phyloP scores from a whole-genome alignment of 2,329 filamentous ascomycete genomes.

The Thelonectria rubi region DNA sequence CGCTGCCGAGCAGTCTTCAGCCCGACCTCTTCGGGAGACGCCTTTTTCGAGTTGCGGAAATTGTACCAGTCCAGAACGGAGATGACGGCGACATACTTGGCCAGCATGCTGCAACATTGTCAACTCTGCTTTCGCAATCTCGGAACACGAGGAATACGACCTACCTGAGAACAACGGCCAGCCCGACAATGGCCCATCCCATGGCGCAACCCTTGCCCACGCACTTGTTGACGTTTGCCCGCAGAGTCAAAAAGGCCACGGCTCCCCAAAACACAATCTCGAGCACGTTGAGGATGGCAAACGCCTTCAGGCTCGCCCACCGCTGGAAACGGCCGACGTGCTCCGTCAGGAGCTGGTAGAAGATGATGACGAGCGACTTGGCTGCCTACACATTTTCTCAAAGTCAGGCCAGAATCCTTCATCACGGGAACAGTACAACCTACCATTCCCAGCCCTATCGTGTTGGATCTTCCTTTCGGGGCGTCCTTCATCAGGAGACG shows the following conservation, averaged over 20 bases:
- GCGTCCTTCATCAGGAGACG: conserved; percentile 27
- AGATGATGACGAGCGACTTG: conserved; percentile 53
- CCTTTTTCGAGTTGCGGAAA: conserved; percentile 8
- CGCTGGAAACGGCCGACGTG: conserved; percentile 44
- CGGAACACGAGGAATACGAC: neutral
- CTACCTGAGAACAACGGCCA: conserved; percentile 7
- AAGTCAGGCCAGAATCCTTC: neutral
- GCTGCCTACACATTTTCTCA: conserved; percentile 36
- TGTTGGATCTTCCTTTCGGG: conserved; percentile 27
- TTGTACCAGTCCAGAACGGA: conserved; percentile 12
- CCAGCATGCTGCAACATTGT: neutral
- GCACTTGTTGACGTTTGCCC: conserved; percentile 19
- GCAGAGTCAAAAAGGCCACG: conserved; percentile 22
- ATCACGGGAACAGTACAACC: neutral
- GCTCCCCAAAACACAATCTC: conserved; percentile 53
- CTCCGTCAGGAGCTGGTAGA: conserved; percentile 52
- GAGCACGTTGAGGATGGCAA: conserved; percentile 51
- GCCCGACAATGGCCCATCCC: conserved; percentile 21
- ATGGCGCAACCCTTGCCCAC: conserved; percentile 20
- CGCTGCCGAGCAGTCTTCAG: neutral
- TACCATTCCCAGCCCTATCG: conserved; percentile 35
- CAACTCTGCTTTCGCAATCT: neutral
- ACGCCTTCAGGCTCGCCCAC: conserved; percentile 53
- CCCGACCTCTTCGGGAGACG: neutral
- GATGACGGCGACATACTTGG: conserved; percentile 9